Percentiles rank a stretch among this genome's conserved stretches.
phyloP scores from a whole-genome alignment of 2,329 filamentous ascomycete genomes.

The Ophiognomonia clavigignenti-juglandacearum region DNA sequence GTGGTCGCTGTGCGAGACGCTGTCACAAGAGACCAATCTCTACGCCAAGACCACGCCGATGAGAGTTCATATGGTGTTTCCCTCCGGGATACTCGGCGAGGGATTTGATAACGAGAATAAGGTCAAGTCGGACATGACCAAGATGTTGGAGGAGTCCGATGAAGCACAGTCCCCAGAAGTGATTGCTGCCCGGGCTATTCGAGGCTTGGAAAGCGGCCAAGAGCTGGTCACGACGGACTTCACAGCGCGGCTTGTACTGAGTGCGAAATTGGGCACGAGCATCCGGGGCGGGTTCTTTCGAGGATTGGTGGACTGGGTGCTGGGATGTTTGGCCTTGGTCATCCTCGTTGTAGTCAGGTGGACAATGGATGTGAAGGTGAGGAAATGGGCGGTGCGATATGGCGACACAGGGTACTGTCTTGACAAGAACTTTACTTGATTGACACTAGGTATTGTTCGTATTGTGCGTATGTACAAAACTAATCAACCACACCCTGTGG shows the following conservation, averaged over 20 bases:
- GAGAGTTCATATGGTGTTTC: slow-evolving; percentile 61
- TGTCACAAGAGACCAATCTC: slow-evolving; percentile 53
- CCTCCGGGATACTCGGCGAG: slow-evolving; percentile 58
- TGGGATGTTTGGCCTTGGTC: slow-evolving; percentile 29
- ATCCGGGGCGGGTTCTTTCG: slow-evolving; percentile 25
- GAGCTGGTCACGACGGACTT: slow-evolving; percentile 59
- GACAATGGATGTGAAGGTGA: slow-evolving; percentile 34
- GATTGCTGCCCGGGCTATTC: slow-evolving; percentile 53
- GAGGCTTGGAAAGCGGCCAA: slow-evolving; percentile 57
- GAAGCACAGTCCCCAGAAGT: slow-evolving; percentile 44
- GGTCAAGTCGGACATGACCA: slow-evolving; percentile 33
- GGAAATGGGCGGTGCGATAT: slow-evolving; percentile 27
- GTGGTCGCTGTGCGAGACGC: slow-evolving; percentile 57
- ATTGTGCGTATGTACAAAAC: too few species aligned
- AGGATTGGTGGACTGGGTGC: slow-evolving; percentile 26
- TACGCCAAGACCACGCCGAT: slow-evolving; percentile 32
- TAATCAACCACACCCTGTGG: too few species aligned
- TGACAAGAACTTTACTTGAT: too few species aligned
- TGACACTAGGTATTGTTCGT: too few species aligned
- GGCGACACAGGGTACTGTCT: too few species aligned
- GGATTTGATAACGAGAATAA: slow-evolving; percentile 39
- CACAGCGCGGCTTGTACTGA: slow-evolving; percentile 54
- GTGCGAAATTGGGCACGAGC: slow-evolving; percentile 28
- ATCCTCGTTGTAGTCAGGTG: slow-evolving; percentile 32
- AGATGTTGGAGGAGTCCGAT: slow-evolving; percentile 31